These are phyloP conservation scores for Saccharum spontaneum DNA, from an alignment of 176 grass and related monocot species.

Conservation along the genomic window DNA sequence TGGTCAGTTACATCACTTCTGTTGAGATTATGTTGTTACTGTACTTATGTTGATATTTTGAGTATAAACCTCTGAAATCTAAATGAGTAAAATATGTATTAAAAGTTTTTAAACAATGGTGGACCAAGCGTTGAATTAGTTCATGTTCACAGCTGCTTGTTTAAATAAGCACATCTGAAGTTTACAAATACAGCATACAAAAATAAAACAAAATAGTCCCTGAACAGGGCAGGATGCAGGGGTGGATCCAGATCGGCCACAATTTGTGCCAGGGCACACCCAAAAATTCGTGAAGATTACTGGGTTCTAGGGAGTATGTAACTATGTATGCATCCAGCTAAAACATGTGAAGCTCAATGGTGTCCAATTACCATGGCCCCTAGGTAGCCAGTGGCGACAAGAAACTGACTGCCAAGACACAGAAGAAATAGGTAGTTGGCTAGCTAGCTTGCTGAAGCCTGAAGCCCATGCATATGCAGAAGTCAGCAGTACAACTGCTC, in stretches of 20 bases:
- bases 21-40: background rate
- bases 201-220: slow-evolving; percentile 17
- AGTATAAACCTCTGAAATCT: slow-evolving; percentile 19
- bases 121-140: slow-evolving; percentile 10
- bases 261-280: background rate
- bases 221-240: slow-evolving; percentile 5
- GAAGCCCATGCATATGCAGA: too few species aligned
- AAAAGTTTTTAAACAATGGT: slow-evolving; percentile 7
- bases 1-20: background rate
- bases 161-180: background rate
- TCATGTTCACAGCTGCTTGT: slow-evolving; percentile 5
- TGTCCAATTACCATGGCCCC: background rate
- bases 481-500: too few species aligned
- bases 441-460: background rate
- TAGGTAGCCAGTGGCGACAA: background rate
- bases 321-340: background rate
- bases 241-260: background rate
- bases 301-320: background rate
- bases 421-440: background rate
- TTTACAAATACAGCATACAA: slow-evolving; percentile 4
- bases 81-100: slow-evolving; percentile 21
- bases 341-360: background rate
- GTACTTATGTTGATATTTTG: background rate
- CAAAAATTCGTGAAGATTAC: background rate
- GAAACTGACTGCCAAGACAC: background rate